Evolutionary conservation across 345 rosid species (phyloP).

Genomic region (Rhodamnia rubescens): DNA sequence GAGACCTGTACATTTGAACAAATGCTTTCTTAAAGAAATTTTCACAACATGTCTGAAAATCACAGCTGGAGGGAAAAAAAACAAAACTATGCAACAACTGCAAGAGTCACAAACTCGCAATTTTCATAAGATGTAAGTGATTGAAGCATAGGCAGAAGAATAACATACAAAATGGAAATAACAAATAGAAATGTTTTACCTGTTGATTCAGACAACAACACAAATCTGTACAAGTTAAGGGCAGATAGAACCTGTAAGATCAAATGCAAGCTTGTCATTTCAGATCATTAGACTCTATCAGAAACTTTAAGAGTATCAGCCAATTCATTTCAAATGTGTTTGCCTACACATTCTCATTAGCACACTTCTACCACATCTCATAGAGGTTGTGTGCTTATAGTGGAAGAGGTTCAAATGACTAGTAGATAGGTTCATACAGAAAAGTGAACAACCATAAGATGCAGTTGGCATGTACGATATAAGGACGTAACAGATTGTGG

Average conservation of each 20-base stretch:
- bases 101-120: neutral
- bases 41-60: neutral
- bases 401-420: neutral
- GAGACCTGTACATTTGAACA: neutral
- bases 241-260: conserved; percentile 65
- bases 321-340: neutral
- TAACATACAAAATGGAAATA: neutral
- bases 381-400: neutral
- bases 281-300: neutral
- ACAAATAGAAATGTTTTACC: conserved; percentile 23
- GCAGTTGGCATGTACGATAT: neutral
- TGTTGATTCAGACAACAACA: conserved; percentile 46
- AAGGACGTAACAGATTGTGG: neutral
- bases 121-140: neutral
- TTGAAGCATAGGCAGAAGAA: neutral
- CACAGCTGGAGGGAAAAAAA: neutral
- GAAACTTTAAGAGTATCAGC: neutral
- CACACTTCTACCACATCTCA: neutral
- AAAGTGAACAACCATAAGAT: neutral
- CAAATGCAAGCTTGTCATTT: neutral
- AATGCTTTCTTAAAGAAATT: neutral
- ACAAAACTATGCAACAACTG: neutral
- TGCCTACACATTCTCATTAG: neutral
- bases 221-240: conserved; percentile 75
- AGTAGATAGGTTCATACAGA: neutral